These are phyloP conservation scores for Cordyceps militaris DNA, from an alignment of 2,329 filamentous ascomycete species.

Conservation along the genomic window DNA sequence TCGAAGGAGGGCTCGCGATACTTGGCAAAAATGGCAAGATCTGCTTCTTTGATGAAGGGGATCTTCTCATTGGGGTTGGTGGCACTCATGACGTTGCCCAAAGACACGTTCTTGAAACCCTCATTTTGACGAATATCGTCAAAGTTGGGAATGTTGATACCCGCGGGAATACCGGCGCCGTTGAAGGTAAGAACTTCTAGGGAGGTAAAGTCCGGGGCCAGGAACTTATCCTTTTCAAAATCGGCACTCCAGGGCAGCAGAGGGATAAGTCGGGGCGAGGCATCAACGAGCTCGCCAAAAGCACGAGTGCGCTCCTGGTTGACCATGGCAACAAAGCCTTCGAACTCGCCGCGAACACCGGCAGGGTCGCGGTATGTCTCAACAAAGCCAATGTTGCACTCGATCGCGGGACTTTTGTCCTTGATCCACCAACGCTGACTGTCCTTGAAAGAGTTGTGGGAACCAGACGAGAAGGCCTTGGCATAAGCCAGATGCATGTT, in stretches of 20 bases:
- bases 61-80: constrained; percentile 89
- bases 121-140: constrained; percentile 73
- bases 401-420: constrained; percentile 73
- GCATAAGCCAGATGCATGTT: constrained; percentile 69
- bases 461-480: constrained; percentile 67
- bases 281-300: constrained; percentile 77
- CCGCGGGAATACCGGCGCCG: constrained; percentile 58
- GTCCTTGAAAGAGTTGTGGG: constrained; percentile 71
- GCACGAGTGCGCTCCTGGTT: constrained; percentile 86
- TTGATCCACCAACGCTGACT: constrained; percentile 76
- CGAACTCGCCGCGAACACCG: constrained; percentile 76
- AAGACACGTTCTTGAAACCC: constrained; percentile 88
- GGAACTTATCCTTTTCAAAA: constrained; percentile 94
- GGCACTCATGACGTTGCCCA: constrained; percentile 87
- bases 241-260: constrained; percentile 80
- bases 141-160: constrained; percentile 65
- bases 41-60: constrained; percentile 76
- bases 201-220: constrained; percentile 92
- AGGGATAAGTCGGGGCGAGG: constrained; percentile 76
- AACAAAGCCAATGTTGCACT: constrained; percentile 77
- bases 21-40: constrained; percentile 71
- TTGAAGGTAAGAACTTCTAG: constrained; percentile 81
- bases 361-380: constrained; percentile 81
- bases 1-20: constrained; percentile 87
- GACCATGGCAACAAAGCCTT: constrained; percentile 76